These are phyloP conservation scores for Raphanus hybrid DNA, from an alignment of 441 rosid genomes.

Conservation along the genomic window DNA sequence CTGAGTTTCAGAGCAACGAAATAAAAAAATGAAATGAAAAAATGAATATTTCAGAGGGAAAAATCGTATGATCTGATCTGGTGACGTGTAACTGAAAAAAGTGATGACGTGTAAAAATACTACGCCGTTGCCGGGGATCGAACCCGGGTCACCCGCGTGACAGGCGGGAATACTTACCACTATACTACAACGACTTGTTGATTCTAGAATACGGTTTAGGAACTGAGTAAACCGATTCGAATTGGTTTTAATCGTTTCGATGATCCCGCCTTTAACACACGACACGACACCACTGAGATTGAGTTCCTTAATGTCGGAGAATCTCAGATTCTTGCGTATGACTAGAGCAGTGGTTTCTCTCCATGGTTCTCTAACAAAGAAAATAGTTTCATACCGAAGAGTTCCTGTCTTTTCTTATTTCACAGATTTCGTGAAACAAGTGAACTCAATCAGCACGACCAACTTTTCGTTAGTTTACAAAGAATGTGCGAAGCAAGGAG, in stretches of 20 bases:
- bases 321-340: constrained; percentile 36
- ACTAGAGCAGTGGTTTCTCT: constrained; percentile 27
- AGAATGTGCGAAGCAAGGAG: constrained; percentile 58
- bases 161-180: constrained; percentile 97
- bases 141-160: constrained; percentile 47
- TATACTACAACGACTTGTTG: constrained; percentile 72
- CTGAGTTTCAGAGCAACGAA: constrained; percentile 28
- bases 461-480: constrained; percentile 71
- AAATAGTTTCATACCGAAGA: constrained; percentile 9
- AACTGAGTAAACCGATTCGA: not conserved
- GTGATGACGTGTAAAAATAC: not conserved
- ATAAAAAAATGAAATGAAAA: not conserved
- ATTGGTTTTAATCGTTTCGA: not conserved
- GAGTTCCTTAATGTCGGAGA: constrained; percentile 34
- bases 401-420: constrained; percentile 40
- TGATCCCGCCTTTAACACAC: constrained; percentile 30
- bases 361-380: constrained; percentile 9
- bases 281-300: not conserved
- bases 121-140: constrained; percentile 41
- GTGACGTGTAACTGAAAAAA: constrained; percentile 29
- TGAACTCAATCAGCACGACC: constrained; percentile 37
- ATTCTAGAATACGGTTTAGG: not conserved
- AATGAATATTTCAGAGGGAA: constrained; percentile 36
- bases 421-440: constrained; percentile 41
- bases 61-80: constrained; percentile 25